Conservation (phyloP, 1,139 yeast genomes). For the Sugiyamaella grinbergsii region DNA sequence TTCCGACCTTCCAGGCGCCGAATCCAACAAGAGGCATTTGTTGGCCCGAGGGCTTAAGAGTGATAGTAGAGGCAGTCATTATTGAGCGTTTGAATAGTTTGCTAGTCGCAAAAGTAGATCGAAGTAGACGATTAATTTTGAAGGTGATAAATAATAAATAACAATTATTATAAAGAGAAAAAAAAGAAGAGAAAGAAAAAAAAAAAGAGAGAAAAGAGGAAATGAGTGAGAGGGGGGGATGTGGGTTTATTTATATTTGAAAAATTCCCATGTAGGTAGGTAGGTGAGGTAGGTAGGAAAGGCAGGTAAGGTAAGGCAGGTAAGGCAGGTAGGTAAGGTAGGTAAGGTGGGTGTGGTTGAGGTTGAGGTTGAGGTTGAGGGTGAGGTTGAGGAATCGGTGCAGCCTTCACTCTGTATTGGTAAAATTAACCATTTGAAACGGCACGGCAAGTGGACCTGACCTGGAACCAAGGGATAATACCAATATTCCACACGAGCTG, state of each 20-base stretch:
- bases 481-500: too few relatives aligned
- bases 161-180: conserved; percentile 1
- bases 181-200: background rate
- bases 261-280: background rate
- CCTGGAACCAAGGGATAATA: too few relatives aligned
- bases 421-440: conserved; percentile 1
- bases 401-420: too few relatives aligned
- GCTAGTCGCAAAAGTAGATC: conserved; percentile 3
- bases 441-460: too few relatives aligned
- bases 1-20: conserved; percentile 53
- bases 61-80: conserved; percentile 28
- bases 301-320: background rate
- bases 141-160: conserved; percentile 5
- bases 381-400: too few relatives aligned
- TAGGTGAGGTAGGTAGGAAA: conserved; percentile 5
- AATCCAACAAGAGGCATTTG: conserved; percentile 53
- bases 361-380: too few relatives aligned
- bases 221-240: conserved; percentile 18
- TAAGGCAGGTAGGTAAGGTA: background rate
- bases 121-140: conserved; percentile 21
- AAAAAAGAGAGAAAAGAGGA: background rate
- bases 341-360: too few relatives aligned
- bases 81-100: conserved; percentile 19
- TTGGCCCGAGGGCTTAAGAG: conserved; percentile 42
- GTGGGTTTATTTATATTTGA: conserved; percentile 18